phyloP scores from a whole-genome alignment of 305 asterid genomes.

The Coffea humblotiana region DNA sequence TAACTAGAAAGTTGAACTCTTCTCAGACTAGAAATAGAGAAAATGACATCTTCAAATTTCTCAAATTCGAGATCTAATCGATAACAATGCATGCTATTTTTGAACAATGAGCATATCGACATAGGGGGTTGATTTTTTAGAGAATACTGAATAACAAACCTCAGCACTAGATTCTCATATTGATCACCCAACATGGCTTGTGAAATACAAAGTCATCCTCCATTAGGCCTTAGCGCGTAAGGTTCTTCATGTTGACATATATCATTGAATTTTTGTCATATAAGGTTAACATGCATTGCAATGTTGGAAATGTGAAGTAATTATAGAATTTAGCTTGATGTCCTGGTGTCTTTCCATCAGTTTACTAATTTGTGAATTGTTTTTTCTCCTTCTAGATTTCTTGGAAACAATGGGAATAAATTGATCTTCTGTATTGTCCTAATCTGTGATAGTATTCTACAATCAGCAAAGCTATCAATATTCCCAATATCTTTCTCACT shows the following conservation, averaged over 20 bases:
- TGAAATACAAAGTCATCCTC: constrained; percentile 1
- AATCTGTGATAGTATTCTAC: too few species aligned
- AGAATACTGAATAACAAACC: constrained; percentile 4
- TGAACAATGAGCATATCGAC: constrained; percentile 2
- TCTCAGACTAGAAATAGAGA: background rate
- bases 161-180: background rate
- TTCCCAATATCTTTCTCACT: too few species aligned
- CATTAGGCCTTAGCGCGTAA: background rate
- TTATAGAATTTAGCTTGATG: too few species aligned
- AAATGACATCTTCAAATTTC: constrained; percentile 6
- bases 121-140: constrained; percentile 1
- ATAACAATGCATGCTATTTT: background rate
- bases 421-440: too few species aligned
- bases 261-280: background rate
- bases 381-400: too few species aligned
- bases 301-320: too few species aligned
- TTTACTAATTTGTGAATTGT: too few species aligned
- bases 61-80: background rate
- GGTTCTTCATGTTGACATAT: constrained; percentile 2
- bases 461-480: too few species aligned
- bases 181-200: constrained; percentile 2
- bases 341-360: too few species aligned
- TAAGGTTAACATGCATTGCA: too few species aligned
- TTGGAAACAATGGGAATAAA: too few species aligned
- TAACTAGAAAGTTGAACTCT: constrained; percentile 8